Base-by-base conservation (phyloP, 2,329 filamentous ascomycete genomes). In the Nectriaceae sp. region DNA sequence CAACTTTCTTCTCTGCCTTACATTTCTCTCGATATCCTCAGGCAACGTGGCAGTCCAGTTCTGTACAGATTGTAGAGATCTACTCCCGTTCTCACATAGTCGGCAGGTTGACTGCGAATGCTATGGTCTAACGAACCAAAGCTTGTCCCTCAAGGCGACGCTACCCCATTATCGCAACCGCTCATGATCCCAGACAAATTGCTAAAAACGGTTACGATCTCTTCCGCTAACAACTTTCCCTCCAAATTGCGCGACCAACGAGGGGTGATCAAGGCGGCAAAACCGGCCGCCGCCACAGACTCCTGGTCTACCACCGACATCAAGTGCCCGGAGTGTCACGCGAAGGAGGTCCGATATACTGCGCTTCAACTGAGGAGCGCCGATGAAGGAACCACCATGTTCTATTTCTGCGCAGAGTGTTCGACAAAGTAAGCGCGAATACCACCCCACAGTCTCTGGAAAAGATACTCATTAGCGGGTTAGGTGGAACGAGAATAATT, bases 321-420 rank as follows among this genome's bases (percentile, higher is more conserved):
- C 19, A 29, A 49, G 31, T 54, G 52, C 43, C 49, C 35, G 29
- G 40, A 46, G 36, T 54, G 52, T 22, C 15, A 44, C 22, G 42
- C 52, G 15, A 8, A 36, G 6, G 43, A 52, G 29, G 52, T 52
- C 22, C 40, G 31, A n/a, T 54, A 54, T 24, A 54, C 52, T 11
- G 41, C 49, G 19, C 46, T 54, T 5, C 52, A 54, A 35, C 37
- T 52, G 40, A 40, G 52, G 16, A 47, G 52, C 39, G 52, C 52
- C 11, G 52, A 52, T 35, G 52, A 54, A 31, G 52, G 52, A 22
- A 47, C 49, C 2, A 54, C 52, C 19, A 42, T 54, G 38, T 54
- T 54, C 42, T 54, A 54, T 36, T 44, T 38, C 18, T 54, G 52
- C 41, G 20, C 48, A n/a, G 40, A 44, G 3, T 54, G 49, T 26